Evolutionary conservation across 352 stramenopile genomes (phyloP), one percentile per base, ranked within the genome.

Genomic region (Pythium apleroticum): DNA sequence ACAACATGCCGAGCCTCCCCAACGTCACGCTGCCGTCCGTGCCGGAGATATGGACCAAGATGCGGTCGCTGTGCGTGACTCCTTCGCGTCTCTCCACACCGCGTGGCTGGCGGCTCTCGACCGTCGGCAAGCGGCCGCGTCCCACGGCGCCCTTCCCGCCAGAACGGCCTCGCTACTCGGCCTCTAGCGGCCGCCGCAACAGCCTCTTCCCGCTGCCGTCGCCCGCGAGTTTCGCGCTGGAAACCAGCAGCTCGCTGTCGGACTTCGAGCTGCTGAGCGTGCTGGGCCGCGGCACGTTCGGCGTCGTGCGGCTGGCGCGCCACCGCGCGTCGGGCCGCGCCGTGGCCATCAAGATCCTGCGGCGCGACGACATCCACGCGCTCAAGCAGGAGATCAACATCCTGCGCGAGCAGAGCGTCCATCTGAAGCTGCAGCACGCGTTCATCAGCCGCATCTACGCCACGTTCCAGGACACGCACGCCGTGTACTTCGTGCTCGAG

Each of bases 401-500:
- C 30, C 52, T 89, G 37, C 73, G 83, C 24, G 87, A 95, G 57
- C 81, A 87, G 49, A 83, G 76, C 25, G 77, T 89, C 10, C 84
- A 93, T 22, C 63, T 88, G 28, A 54, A 61, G 20, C 71, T 94
- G 50, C 35, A 66, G 14, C 81, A 95, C 57, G 69, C 75, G 17
- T 90, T 91, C 62, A 62, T 95, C 19, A 69, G 73, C 14, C 73
- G 37, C 28, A 74, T 95, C 45, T 87, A 84, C 64, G 66, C 76
- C 20, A 91, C 76, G 48, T 92, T 95, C 57, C 83, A 95, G 54
- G 87, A 95, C 64, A 59, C 65, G 11, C 54, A 87, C 15, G 82
- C 82, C 25, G 62, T 94, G 33, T 95, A 90, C 55, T 89, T 93
- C 37, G 79, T 93, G 48, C 46, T 93, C 43, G 84, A 91, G 71